These are phyloP conservation scores for Alnus rubra DNA, from an alignment of 306 rosid species.

Conservation along the genomic window DNA sequence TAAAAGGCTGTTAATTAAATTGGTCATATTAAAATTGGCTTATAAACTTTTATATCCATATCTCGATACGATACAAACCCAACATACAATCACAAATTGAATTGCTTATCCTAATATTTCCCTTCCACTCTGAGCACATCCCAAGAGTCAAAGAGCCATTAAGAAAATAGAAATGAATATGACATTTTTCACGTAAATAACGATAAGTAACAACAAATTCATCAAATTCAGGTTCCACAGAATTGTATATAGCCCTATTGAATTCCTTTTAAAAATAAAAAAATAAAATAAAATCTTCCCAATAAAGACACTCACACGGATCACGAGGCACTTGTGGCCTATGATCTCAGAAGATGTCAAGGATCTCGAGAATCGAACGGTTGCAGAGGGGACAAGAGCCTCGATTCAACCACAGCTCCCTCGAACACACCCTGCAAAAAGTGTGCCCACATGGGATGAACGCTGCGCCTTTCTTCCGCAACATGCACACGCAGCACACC, in stretches of 20 bases:
- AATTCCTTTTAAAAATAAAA: not conserved
- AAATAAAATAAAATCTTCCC: not conserved
- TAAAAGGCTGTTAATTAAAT: no score
- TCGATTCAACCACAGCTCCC: conserved; percentile 91
- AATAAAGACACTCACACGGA: conserved; percentile 3
- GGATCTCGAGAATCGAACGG: conserved; percentile 87
- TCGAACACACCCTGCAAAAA: conserved; percentile 92
- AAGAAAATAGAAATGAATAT: no score
- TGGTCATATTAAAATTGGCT: no score
- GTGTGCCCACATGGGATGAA: conserved; percentile 99
- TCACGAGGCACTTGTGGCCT: not conserved
- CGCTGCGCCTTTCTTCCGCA: conserved; percentile 84
- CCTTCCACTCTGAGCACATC: no score
- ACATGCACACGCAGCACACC: conserved; percentile 98
- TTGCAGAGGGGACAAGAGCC: conserved; percentile 95
- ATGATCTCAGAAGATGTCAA: conserved; percentile 65
- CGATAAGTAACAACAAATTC: not conserved
- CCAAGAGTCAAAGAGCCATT: no score
- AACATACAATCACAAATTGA: no score
- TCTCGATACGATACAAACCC: no score
- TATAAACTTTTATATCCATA: no score
- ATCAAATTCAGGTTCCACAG: not conserved
- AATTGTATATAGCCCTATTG: not conserved
- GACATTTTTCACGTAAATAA: no score
- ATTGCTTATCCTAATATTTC: no score